Evolutionary conservation across 2,329 filamentous ascomycete species (phyloP), one percentile per base, ranked within the genome.

Genomic region (Corinectria fuckeliana): DNA sequence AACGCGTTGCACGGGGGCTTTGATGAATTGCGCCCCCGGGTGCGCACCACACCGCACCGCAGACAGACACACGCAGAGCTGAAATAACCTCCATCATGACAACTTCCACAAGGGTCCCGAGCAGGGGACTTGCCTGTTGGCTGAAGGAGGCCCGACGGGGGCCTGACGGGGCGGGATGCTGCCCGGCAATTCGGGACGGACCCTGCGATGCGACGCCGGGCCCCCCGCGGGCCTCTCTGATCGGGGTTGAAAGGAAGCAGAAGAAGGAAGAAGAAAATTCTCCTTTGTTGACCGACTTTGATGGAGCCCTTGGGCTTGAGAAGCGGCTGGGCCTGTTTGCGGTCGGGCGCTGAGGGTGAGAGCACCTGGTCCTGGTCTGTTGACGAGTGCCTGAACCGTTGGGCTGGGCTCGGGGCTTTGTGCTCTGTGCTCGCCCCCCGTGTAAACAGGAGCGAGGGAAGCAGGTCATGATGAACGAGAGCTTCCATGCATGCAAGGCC

Each of bases 311-410:
- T 41, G 20, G 50, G 36, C 32, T 44, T 53, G 32, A 26, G n/a
- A n/a, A n/a, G 44, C 34, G 34, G 36, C 26, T 53, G 50, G 56
- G 58, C 65, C 65, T 55, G 51, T 25, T 64, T 55, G 25, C 56
- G 26, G 42, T 62, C 50, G 34, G 51, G 50, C 54, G 51, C 55
- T 57, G 61, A 63, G 32, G 41, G 56, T 56, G 45, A 38, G 50
- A 54, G 34, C 23, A 32, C 64, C 64, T 50, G 58, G 66, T 54
- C 66, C 66, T 55, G 69, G 66, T 58, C 58, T 54, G 26, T 25
- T 47, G 49, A 53, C 48, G 56, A 56, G 41, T 14, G 59, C 67
- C 67, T 69, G 67, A 69, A 65, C 65, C 58, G 53, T 66, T 65
- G 59, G 49, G 59, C 64, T 69, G 67, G 58, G 63, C 63, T 66